Conservation (phyloP, 805 yeast genomes). For the Sungouiozyma intestinalis region DNA sequence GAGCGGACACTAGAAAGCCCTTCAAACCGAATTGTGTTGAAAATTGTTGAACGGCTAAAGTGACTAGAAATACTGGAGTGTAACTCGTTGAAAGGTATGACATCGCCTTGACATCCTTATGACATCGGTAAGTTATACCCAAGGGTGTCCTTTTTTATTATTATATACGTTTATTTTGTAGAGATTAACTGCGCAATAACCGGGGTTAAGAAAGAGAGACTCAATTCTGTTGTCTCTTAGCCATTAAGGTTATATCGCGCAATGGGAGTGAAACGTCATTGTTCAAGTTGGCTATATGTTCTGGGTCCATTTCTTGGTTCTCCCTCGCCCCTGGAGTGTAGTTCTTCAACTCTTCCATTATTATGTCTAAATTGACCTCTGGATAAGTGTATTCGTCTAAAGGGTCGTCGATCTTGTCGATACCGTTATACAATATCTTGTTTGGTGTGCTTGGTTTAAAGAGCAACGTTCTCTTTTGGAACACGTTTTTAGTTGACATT, state of each 20-base stretch:
- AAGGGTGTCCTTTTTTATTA: too few relatives aligned
- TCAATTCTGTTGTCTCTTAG: too few relatives aligned
- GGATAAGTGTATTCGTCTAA: conserved; percentile 16
- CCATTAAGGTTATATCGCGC: background rate
- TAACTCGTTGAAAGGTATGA: too few relatives aligned
- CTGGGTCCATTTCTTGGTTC: background rate
- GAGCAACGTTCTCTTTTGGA: conserved; percentile 37
- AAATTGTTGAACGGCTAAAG: background rate
- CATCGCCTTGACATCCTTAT: background rate
- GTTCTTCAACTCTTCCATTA: conserved; percentile 12
- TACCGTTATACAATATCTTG: conserved; percentile 36
- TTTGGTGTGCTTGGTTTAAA: conserved; percentile 52
- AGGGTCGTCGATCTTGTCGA: conserved; percentile 24
- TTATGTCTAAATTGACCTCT: conserved; percentile 13
- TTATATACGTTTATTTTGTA: too few relatives aligned
- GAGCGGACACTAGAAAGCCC: too few relatives aligned
- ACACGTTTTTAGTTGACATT: conserved; percentile 37
- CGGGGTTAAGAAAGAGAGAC: background rate
- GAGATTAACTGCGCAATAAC: too few relatives aligned
- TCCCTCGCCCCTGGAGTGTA: background rate
- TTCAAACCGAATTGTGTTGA: too few relatives aligned
- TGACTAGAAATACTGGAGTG: too few relatives aligned
- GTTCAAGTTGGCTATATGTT: background rate
- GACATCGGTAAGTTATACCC: too few relatives aligned
- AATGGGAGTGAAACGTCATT: conserved; percentile 3